Conservation (phyloP, 1,284 basidiomycete genomes). For the Somion occarium region DNA sequence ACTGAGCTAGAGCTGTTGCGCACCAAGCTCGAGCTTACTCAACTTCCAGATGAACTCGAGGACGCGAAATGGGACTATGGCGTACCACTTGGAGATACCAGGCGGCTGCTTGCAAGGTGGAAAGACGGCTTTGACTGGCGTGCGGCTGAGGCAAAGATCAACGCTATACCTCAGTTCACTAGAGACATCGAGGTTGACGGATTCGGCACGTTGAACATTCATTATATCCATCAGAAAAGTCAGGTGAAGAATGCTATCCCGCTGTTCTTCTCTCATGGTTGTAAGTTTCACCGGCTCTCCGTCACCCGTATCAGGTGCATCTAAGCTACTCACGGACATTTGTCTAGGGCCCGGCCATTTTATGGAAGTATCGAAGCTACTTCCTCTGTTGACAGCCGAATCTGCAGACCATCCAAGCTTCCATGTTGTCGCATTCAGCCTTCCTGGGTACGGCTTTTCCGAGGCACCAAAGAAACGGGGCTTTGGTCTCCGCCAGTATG, state of each 20-base stretch:
- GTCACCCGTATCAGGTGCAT: no score
- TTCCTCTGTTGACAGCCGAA: slow-evolving; percentile 41
- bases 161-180: slow-evolving; percentile 42
- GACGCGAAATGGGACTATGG: slow-evolving; percentile 8
- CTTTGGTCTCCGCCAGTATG: slow-evolving; percentile 20
- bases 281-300: slow-evolving; percentile 24
- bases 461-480: slow-evolving; percentile 36
- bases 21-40: slow-evolving; percentile 6
- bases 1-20: slow-evolving; percentile 28
- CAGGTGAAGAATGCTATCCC: slow-evolving; percentile 35
- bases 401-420: slow-evolving; percentile 47
- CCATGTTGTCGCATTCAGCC: slow-evolving; percentile 49
- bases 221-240: slow-evolving; percentile 40
- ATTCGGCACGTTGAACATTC: slow-evolving; percentile 37
- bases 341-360: slow-evolving; percentile 62
- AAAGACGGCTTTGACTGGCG: slow-evolving; percentile 39
- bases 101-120: slow-evolving; percentile 36
- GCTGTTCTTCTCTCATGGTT: slow-evolving; percentile 43
- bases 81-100: slow-evolving; percentile 3
- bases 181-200: slow-evolving; percentile 33
- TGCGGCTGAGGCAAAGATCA: slow-evolving; percentile 33
- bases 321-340: neutral
- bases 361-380: slow-evolving; percentile 48
- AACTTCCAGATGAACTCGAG: slow-evolving; percentile 13
- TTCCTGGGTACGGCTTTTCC: slow-evolving; percentile 55